phyloP scores from a whole-genome alignment of 148 eudicot genomes.

The Fagopyrum homotropicum region DNA sequence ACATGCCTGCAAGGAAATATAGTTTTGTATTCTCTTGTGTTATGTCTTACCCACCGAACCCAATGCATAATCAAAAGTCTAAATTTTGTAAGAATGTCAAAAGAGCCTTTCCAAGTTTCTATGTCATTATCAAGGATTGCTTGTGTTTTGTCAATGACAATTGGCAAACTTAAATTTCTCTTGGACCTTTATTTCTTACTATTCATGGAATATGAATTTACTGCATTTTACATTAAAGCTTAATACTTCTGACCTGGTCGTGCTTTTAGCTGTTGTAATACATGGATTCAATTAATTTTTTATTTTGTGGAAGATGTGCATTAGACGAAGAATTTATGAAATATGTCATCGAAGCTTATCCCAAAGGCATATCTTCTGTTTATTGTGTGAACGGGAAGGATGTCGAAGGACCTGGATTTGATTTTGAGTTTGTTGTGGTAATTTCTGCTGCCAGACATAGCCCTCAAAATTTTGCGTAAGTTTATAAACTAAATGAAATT shows the following conservation, averaged over 20 bases:
- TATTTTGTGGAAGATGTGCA: conserved; percentile 53
- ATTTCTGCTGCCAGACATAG: conserved; percentile 89
- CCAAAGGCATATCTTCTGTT: conserved; percentile 82
- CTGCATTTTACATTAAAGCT: not conserved
- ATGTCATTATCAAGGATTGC: too few relatives aligned
- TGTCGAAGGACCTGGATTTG: conserved; percentile 80
- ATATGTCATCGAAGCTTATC: conserved; percentile 85
- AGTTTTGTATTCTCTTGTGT: too few relatives aligned
- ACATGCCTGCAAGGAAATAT: not conserved
- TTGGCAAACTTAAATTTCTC: too few relatives aligned
- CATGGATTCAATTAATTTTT: not conserved
- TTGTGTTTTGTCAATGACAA: too few relatives aligned
- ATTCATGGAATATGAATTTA: not conserved
- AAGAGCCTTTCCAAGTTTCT: too few relatives aligned
- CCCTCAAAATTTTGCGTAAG: conserved; percentile 88
- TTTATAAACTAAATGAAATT: not conserved
- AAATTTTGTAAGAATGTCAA: too few relatives aligned
- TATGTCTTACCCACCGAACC: not conserved
- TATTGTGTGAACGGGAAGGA: conserved; percentile 77
- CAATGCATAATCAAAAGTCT: too few relatives aligned
- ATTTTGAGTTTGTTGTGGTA: conserved; percentile 85
- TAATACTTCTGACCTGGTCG: not conserved
- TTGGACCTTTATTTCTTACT: not conserved
- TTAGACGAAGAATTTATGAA: conserved; percentile 72
- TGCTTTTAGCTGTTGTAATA: not conserved